These are phyloP conservation scores for Leishmania braziliensis DNA, from an alignment of 208 protist species.

Conservation along the genomic window DNA sequence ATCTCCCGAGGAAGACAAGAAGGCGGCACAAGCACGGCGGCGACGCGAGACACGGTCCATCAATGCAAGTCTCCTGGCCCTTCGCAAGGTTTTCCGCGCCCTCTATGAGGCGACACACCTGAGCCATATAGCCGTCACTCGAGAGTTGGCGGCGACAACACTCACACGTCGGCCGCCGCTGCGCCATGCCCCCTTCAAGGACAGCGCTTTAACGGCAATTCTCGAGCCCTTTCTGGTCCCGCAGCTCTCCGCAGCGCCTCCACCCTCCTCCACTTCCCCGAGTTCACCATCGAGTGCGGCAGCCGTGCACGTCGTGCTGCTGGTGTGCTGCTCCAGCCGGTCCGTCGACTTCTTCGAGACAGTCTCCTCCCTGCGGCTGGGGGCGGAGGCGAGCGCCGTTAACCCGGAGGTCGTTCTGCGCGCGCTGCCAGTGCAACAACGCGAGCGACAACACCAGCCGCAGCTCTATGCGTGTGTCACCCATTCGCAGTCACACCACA, in stretches of 20 bases:
- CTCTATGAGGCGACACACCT: conserved; percentile 28
- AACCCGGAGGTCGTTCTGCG: conserved; percentile 38
- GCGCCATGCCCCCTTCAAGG: conserved; percentile 66
- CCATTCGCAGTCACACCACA: background rate
- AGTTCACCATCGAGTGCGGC: background rate
- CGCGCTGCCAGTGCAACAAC: conserved; percentile 32
- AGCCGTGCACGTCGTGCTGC: conserved; percentile 22
- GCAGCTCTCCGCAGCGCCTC: conserved; percentile 2
- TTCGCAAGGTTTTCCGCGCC: conserved; percentile 77
- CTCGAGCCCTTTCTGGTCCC: conserved; percentile 68
- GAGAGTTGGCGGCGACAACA: background rate
- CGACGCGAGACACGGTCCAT: conserved; percentile 65
- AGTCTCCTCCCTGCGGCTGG: conserved; percentile 67
- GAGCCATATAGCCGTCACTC: background rate
- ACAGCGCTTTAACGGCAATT: conserved; percentile 67
- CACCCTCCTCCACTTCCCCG: conserved; percentile 13
- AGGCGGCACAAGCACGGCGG: conserved; percentile 33
- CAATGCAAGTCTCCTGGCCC: conserved; percentile 82
- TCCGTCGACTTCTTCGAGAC: conserved; percentile 72
- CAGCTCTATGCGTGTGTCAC: background rate
- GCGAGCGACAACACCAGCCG: conserved; percentile 12
- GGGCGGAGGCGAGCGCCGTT: conserved; percentile 63
- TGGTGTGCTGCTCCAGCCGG: conserved; percentile 72
- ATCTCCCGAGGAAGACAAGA: conserved; percentile 16
- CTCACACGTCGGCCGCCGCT: conserved; percentile 23